A percentile compares a stretch with the other conserved stretches of the same genome.
phyloP scores from a whole-genome alignment of 2,329 filamentous ascomycete genomes.

The Aspergillus quadricinctus region DNA sequence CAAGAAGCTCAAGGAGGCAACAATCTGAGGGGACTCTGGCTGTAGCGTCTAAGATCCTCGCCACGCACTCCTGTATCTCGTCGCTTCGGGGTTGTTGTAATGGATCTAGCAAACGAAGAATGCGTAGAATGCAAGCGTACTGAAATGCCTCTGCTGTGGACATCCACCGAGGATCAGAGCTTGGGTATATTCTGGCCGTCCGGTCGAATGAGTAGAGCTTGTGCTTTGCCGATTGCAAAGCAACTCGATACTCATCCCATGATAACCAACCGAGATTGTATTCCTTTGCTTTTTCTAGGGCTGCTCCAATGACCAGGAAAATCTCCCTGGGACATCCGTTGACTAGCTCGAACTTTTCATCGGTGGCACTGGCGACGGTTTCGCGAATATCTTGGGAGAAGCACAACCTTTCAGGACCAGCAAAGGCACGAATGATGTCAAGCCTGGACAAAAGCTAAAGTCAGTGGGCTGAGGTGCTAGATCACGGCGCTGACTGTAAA shows the following conservation, averaged over 20 bases:
- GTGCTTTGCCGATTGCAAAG: slow-evolving; percentile 12
- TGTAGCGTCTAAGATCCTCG: slow-evolving; percentile 22
- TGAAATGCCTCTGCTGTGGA: slow-evolving; percentile 23
- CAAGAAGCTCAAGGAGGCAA: slow-evolving; percentile 23
- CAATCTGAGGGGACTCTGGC: slow-evolving; percentile 19
- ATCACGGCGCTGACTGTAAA: not conserved
- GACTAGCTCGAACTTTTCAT: slow-evolving; percentile 25
- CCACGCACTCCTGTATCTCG: slow-evolving; percentile 25
- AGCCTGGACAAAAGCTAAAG: slow-evolving; percentile 15
- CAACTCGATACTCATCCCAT: slow-evolving; percentile 16
- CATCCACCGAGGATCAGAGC: slow-evolving; percentile 20
- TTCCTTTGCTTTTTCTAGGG: slow-evolving; percentile 24
- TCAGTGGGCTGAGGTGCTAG: not conserved
- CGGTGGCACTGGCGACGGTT: slow-evolving; percentile 20
- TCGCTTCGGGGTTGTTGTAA: slow-evolving; percentile 13
- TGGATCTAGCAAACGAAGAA: slow-evolving; percentile 23
- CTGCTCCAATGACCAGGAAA: slow-evolving; percentile 25
- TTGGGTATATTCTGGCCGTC: slow-evolving; percentile 18
- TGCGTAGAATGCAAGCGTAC: slow-evolving; percentile 25
- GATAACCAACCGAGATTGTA: slow-evolving; percentile 17
- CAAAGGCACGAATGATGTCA: slow-evolving; percentile 29
- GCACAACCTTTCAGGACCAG: slow-evolving; percentile 23
- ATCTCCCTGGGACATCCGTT: slow-evolving; percentile 28
- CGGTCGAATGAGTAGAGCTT: slow-evolving; percentile 22
- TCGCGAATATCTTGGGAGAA: slow-evolving; percentile 25